Conservation (phyloP, 2,329 filamentous ascomycete species). For the Paecilomyces fulvus region DNA sequence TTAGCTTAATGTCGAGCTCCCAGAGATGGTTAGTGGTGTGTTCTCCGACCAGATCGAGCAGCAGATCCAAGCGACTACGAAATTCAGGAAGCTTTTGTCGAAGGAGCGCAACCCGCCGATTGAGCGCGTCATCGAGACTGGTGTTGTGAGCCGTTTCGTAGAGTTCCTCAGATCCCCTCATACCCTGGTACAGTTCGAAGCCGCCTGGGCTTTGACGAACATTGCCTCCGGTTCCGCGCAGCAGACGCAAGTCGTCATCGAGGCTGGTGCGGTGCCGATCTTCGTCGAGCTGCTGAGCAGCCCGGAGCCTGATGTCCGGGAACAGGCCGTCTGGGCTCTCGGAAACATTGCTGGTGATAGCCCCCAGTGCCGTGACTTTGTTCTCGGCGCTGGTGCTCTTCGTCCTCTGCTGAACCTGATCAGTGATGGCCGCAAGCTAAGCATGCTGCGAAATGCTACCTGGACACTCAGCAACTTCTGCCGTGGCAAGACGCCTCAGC, state of each 20-base stretch:
- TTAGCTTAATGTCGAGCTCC: constrained; percentile 94
- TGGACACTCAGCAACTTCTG: constrained; percentile 99
- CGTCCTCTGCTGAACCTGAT: constrained; percentile 83
- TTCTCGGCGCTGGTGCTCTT: constrained; percentile 81
- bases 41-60: constrained; percentile 98
- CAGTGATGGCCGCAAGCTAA: constrained; percentile 95
- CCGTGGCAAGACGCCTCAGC: constrained; percentile 97
- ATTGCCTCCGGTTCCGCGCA: constrained; percentile 95
- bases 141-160: constrained; percentile 94
- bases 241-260: constrained; percentile 97
- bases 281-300: constrained; percentile 94
- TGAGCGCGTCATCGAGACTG: constrained; percentile 98
- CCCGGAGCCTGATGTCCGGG: constrained; percentile 93
- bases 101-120: constrained; percentile 99
- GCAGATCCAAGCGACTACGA: constrained; percentile 95
- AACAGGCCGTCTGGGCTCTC: constrained; percentile 97
- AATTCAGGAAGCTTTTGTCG: constrained; percentile 94
- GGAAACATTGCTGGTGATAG: constrained; percentile 99
- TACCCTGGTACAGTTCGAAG: constrained; percentile 97
- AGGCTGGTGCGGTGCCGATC: constrained; percentile 94
- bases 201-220: constrained; percentile 97
- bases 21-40: constrained; percentile 94
- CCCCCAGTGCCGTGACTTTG: constrained; percentile 94
- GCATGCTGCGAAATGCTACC: constrained; percentile 97
- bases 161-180: constrained; percentile 97